Evolutionary conservation across 2,329 filamentous ascomycete genomes (phyloP).

Genomic region (Xylaria sp.): DNA sequence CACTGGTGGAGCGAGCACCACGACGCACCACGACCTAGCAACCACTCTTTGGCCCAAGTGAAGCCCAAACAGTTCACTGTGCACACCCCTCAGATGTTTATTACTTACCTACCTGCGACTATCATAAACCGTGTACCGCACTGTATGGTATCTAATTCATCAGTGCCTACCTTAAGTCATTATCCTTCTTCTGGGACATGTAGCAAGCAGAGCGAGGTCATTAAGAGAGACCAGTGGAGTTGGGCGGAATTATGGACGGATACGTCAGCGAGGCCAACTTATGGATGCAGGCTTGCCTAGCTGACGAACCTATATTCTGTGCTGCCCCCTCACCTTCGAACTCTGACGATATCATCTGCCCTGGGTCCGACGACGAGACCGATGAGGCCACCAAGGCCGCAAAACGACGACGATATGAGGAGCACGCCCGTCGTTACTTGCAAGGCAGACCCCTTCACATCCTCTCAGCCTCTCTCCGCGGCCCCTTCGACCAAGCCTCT

Average conservation of each 20-base stretch:
- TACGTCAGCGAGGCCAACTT: slow-evolving; percentile 27
- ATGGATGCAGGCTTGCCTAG: slow-evolving; percentile 43
- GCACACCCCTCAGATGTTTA: slow-evolving; percentile 5
- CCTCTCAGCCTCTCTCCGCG: slow-evolving; percentile 67
- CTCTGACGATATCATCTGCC: slow-evolving; percentile 61
- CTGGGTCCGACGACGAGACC: slow-evolving; percentile 67
- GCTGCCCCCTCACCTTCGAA: slow-evolving; percentile 49
- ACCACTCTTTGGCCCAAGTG: slow-evolving; percentile 16
- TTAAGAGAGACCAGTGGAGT: slow-evolving; percentile 18
- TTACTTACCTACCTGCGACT: neutral
- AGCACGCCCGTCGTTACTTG: slow-evolving; percentile 67
- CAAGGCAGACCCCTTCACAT: slow-evolving; percentile 66
- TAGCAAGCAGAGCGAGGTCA: neutral
- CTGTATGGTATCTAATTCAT: neutral
- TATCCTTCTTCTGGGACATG: slow-evolving; percentile 24
- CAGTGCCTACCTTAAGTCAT: neutral
- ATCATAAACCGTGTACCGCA: neutral
- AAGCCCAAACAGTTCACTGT: neutral
- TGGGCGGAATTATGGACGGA: slow-evolving; percentile 38
- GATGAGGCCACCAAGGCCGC: slow-evolving; percentile 59
- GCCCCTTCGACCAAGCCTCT: slow-evolving; percentile 65
- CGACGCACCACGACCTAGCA: slow-evolving; percentile 20
- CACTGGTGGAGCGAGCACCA: slow-evolving; percentile 18
- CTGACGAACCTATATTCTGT: slow-evolving; percentile 58
- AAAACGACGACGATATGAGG: slow-evolving; percentile 66